Conservation (phyloP, 2,329 filamentous ascomycete species). For the Microdochium paspali region DNA sequence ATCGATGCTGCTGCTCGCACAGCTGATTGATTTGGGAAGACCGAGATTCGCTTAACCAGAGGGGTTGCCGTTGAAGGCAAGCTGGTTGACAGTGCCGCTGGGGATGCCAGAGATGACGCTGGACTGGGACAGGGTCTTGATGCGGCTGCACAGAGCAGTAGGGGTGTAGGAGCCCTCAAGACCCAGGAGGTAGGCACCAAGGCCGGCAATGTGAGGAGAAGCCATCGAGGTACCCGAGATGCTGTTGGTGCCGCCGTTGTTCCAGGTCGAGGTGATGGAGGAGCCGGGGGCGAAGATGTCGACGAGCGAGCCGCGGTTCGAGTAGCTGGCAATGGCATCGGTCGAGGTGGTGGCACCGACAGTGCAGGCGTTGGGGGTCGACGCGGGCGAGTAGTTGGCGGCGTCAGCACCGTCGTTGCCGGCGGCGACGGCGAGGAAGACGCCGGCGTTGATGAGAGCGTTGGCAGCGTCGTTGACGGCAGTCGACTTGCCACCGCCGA, state of each 20-base stretch:
- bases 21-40: too few species aligned
- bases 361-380: constrained; percentile 37
- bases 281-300: constrained; percentile 43
- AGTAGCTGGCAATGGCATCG: constrained; percentile 34
- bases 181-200: constrained; percentile 30
- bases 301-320: constrained; percentile 40
- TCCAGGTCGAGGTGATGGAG: constrained; percentile 34
- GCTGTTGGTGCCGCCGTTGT: constrained; percentile 23
- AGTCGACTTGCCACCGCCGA: constrained; percentile 36
- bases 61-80: constrained; percentile 45
- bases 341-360: constrained; percentile 35
- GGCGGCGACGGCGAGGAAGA: constrained; percentile 46
- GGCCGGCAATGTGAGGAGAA: constrained; percentile 22
- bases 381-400: constrained; percentile 34
- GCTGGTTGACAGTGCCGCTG: constrained; percentile 36
- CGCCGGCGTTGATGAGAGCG: constrained; percentile 31
- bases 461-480: constrained; percentile 42
- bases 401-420: constrained; percentile 40
- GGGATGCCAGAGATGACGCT: constrained; percentile 29
- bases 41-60: constrained; percentile 11
- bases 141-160: constrained; percentile 34
- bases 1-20: too few species aligned
- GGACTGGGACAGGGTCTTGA: constrained; percentile 30
- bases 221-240: constrained; percentile 38
- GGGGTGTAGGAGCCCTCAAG: constrained; percentile 30